Evolutionary conservation across 2,329 filamentous ascomycete genomes (phyloP).

Genomic region (Orbilia ellipsospora): DNA sequence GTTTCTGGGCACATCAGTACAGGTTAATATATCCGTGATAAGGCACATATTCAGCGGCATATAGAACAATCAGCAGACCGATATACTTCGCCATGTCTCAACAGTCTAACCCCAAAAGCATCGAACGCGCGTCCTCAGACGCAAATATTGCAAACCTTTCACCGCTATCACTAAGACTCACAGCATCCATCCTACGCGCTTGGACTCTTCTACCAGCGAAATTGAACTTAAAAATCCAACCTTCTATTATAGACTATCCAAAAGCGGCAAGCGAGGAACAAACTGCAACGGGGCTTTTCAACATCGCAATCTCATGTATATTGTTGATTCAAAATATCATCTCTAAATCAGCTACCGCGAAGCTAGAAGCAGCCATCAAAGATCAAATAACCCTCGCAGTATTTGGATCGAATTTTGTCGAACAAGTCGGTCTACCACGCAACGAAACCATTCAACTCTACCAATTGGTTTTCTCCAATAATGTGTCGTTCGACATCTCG

Average conservation of each 20-base stretch:
- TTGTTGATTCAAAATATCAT: not conserved
- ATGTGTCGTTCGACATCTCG: not conserved
- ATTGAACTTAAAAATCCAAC: not conserved
- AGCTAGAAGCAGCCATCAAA: not conserved
- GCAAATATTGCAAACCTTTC: no score
- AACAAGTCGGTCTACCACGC: not conserved
- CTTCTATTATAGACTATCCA: not conserved
- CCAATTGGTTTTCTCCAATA: not conserved
- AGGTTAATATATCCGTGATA: no score
- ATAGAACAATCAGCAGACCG: no score
- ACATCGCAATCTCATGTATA: not conserved
- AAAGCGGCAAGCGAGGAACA: not conserved
- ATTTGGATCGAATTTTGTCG: constrained; percentile 17
- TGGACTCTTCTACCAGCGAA: not conserved
- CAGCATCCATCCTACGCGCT: not conserved
- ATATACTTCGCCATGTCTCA: no score
- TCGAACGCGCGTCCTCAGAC: no score
- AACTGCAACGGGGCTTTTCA: not conserved
- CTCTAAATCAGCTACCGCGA: not conserved
- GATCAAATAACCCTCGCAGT: not conserved
- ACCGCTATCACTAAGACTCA: not conserved
- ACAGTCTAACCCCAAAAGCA: no score
- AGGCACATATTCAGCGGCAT: no score
- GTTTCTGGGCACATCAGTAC: no score
- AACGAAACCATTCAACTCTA: constrained; percentile 1